Evolutionary conservation across 257 asterid genomes (phyloP).

Genomic region (Solanum ossicruentum): DNA sequence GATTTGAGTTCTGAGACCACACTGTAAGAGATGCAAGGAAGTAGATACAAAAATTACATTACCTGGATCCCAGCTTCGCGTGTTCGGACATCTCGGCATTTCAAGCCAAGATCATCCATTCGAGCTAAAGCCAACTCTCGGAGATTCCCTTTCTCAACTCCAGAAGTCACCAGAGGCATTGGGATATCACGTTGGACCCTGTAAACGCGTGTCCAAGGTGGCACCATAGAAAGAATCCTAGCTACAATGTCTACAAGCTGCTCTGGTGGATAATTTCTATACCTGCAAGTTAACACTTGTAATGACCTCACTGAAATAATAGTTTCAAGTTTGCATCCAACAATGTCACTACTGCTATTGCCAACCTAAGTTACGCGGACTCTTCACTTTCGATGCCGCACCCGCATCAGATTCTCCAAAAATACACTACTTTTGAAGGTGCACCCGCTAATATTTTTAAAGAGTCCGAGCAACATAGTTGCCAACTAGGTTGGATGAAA

Average conservation of each 20-base stretch:
- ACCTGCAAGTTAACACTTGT: conserved; percentile 27
- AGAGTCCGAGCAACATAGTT: no score
- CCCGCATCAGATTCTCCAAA: no score
- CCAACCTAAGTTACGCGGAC: no score
- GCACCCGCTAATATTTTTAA: no score
- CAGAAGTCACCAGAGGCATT: conserved; percentile 97
- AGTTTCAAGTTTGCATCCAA: not conserved
- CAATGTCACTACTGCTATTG: not conserved
- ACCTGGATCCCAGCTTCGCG: conserved; percentile 99
- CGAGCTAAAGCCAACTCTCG: conserved; percentile 94
- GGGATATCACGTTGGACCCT: conserved; percentile 99
- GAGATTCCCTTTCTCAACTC: conserved; percentile 98
- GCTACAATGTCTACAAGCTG: conserved; percentile 98
- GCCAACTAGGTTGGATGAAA: not conserved
- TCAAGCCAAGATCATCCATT: conserved; percentile 98
- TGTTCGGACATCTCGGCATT: conserved; percentile 95
- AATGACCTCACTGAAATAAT: not conserved
- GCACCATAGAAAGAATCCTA: conserved; percentile 88
- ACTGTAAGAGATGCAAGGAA: not conserved
- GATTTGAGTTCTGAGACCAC: not conserved
- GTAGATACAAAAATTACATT: conserved; percentile 1
- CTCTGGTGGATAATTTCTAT: conserved; percentile 93
- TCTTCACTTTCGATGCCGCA: no score
- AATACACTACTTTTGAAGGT: no score
- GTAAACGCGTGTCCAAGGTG: conserved; percentile 99